phyloP scores from a whole-genome alignment of 495 filamentous ascomycete genomes.

The Baudoinia panamericana region DNA sequence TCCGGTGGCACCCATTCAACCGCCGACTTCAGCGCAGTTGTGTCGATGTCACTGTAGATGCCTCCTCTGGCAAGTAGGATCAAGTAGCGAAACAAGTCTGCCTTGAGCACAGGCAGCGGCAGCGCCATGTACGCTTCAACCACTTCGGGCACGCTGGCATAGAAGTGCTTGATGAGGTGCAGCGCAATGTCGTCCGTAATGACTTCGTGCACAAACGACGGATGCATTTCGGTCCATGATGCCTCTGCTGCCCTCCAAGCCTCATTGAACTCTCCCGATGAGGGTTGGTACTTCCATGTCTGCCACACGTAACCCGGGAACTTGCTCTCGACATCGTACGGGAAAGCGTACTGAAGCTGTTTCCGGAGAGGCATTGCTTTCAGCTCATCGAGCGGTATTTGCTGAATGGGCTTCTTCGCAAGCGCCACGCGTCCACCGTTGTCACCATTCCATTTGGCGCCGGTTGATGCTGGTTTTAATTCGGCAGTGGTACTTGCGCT shows the following conservation, averaged over 20 bases:
- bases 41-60: constrained; percentile 96
- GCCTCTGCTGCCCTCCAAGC: constrained; percentile 69
- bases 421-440: constrained; percentile 27
- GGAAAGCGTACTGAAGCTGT: constrained; percentile 82
- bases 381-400: constrained; percentile 28
- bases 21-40: constrained; percentile 65
- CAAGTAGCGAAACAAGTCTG: constrained; percentile 95
- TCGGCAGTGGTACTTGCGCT: too few relatives aligned
- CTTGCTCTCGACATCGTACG: constrained; percentile 72
- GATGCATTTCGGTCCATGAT: constrained; percentile 81
- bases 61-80: constrained; percentile 88
- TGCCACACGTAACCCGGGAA: constrained; percentile 99
- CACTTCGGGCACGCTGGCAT: constrained; percentile 76
- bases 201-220: constrained; percentile 88
- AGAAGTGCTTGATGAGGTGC: constrained; percentile 71
- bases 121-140: constrained; percentile 82
- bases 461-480: constrained; percentile 10
- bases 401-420: constrained; percentile 36
- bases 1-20: constrained; percentile 73
- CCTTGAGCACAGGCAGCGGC: constrained; percentile 80
- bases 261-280: constrained; percentile 62
- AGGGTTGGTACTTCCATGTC: constrained; percentile 88
- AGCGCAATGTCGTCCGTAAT: constrained; percentile 80
- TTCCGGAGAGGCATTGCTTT: constrained; percentile 49
- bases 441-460: constrained; percentile 16